These are phyloP conservation scores for Hydnomerulius pinastri DNA, from an alignment of 768 basidiomycete genomes.

Conservation along the genomic window DNA sequence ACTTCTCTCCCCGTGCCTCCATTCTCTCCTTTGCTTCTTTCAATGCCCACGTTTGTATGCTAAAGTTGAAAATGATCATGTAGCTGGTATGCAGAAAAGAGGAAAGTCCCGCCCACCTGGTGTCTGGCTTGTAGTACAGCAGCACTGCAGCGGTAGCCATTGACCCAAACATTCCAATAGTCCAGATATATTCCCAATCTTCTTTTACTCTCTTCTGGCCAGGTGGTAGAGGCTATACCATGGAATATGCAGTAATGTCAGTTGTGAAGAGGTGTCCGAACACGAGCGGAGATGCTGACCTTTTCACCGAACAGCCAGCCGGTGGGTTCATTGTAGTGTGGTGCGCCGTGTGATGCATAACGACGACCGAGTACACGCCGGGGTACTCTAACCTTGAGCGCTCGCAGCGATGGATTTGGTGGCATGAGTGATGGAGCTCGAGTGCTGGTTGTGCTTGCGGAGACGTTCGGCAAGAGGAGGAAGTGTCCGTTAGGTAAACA, in stretches of 20 bases:
- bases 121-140: slow-evolving; percentile 92
- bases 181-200: slow-evolving; percentile 91
- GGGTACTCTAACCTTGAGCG: slow-evolving; percentile 14
- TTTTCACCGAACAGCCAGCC: slow-evolving; percentile 90
- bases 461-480: slow-evolving; percentile 2
- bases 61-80: slow-evolving; percentile 29
- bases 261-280: too few relatives aligned
- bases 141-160: slow-evolving; percentile 76
- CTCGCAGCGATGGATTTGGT: slow-evolving; percentile 50
- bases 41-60: slow-evolving; percentile 92
- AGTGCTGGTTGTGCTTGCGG: slow-evolving; percentile 2
- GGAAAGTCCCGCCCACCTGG: slow-evolving; percentile 57
- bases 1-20: slow-evolving; percentile 91
- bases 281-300: slow-evolving; percentile 43
- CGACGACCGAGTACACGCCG: slow-evolving; percentile 39
- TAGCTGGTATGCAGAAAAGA: slow-evolving; percentile 4
- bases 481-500: slow-evolving; percentile 20
- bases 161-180: slow-evolving; percentile 87
- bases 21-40: slow-evolving; percentile 87
- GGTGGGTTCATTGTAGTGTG: slow-evolving; percentile 86
- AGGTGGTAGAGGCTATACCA: slow-evolving; percentile 64
- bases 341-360: slow-evolving; percentile 73
- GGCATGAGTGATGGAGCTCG: slow-evolving; percentile 37
- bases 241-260: neutral
- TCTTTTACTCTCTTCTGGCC: slow-evolving; percentile 88